A percentile compares a stretch with the other conserved stretches of the same genome.
phyloP scores from a whole-genome alignment of 768 basidiomycete species.

The Roridomyces roridus region DNA sequence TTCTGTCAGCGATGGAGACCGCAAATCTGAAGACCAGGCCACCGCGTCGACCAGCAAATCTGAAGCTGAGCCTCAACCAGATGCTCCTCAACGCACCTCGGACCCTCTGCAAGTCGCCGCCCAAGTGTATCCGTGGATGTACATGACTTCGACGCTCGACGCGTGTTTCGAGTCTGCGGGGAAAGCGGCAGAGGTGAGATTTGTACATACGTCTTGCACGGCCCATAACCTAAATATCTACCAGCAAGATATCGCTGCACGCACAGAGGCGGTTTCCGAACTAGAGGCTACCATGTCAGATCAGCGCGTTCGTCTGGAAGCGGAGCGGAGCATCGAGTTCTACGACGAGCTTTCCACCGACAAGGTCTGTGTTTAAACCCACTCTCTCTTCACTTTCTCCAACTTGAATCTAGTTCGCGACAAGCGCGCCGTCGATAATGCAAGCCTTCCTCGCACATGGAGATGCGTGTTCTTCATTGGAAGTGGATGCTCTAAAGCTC shows the following conservation, averaged over 20 bases:
- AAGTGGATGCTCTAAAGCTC: slow-evolving; percentile 50
- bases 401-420: slow-evolving; percentile 40
- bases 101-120: slow-evolving; percentile 56
- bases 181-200: slow-evolving; percentile 39
- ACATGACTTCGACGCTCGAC: slow-evolving; percentile 64
- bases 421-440: slow-evolving; percentile 54
- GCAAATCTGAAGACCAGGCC: neutral
- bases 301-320: slow-evolving; percentile 46
- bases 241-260: slow-evolving; percentile 45
- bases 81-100: slow-evolving; percentile 32
- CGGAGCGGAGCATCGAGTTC: slow-evolving; percentile 49
- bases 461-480: slow-evolving; percentile 45
- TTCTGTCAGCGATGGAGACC: neutral
- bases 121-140: slow-evolving; percentile 63
- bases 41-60: neutral
- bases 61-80: neutral
- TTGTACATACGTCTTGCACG: neutral
- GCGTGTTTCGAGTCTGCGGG: slow-evolving; percentile 52
- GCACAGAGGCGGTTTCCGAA: slow-evolving; percentile 37
- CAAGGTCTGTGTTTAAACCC: slow-evolving; percentile 33
- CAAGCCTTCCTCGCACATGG: slow-evolving; percentile 54
- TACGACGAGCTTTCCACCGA: slow-evolving; percentile 49
- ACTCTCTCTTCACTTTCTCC: neutral
- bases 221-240: neutral
- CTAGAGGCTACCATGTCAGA: slow-evolving; percentile 51